Conservation (phyloP, 768 basidiomycete genomes). For the Coprinopsis marcescibilis region DNA sequence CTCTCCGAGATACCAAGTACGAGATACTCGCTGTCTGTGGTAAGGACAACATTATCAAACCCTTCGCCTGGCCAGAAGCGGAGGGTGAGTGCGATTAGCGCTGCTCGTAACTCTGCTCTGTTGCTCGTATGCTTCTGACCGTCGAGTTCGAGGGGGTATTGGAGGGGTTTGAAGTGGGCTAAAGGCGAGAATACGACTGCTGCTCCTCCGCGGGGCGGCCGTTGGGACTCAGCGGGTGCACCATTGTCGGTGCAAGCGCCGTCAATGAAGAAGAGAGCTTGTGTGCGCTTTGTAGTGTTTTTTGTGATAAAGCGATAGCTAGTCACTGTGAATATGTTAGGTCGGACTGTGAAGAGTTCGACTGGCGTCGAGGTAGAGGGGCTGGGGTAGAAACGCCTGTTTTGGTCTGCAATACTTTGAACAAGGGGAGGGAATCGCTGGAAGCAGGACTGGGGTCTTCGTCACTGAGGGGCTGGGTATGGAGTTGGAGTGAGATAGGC, state of each 20-base stretch:
- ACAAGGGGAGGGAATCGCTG: neutral
- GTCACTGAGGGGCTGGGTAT: neutral
- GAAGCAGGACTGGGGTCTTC: neutral
- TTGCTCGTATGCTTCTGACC: neutral
- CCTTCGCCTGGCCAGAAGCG: constrained; percentile 23
- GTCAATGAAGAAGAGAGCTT: neutral
- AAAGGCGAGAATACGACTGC: neutral
- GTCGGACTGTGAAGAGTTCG: neutral
- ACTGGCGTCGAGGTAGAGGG: neutral
- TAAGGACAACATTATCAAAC: constrained; percentile 25
- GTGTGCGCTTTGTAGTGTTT: neutral
- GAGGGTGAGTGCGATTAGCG: constrained; percentile 12
- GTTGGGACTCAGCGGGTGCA: neutral
- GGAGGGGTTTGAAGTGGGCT: neutral
- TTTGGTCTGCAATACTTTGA: neutral
- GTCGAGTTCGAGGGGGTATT: neutral
- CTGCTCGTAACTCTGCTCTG: constrained; percentile 25
- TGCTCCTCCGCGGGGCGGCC: neutral
- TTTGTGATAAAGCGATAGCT: neutral
- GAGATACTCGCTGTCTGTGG: constrained; percentile 27
- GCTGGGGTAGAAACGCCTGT: neutral
- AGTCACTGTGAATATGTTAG: neutral
- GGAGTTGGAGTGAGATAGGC: too few relatives aligned
- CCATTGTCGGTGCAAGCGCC: neutral
- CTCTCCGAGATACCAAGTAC: constrained; percentile 20